Conservation (phyloP, 2,329 filamentous ascomycete genomes). For the Metarhizium brunneum region DNA sequence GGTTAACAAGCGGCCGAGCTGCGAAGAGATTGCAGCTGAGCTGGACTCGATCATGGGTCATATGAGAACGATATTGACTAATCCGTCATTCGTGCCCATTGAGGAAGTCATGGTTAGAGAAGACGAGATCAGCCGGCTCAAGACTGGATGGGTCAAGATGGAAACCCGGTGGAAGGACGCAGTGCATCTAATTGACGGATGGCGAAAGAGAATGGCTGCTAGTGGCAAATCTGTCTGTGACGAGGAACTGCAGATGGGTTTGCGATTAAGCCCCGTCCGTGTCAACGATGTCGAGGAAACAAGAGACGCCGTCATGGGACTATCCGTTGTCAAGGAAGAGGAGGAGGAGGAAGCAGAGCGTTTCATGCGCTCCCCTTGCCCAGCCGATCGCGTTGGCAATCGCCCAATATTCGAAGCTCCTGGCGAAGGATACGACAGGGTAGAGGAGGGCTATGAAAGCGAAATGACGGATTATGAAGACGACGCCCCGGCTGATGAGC, state of each 20-base stretch:
- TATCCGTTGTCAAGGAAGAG: slow-evolving; percentile 41
- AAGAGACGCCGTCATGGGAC: slow-evolving; percentile 24
- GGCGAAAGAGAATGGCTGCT: slow-evolving; percentile 72
- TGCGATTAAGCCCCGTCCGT: slow-evolving; percentile 52
- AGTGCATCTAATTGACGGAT: slow-evolving; percentile 81
- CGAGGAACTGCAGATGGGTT: slow-evolving; percentile 58
- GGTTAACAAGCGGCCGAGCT: slow-evolving; percentile 28
- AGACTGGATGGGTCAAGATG: slow-evolving; percentile 88
- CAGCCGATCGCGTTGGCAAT: slow-evolving; percentile 8
- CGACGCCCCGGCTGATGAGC: slow-evolving; percentile 33
- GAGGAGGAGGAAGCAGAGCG: slow-evolving; percentile 19
- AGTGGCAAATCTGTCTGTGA: slow-evolving; percentile 62
- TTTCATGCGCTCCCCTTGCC: slow-evolving; percentile 18
- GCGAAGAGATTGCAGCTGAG: slow-evolving; percentile 62
- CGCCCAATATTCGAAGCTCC: not conserved
- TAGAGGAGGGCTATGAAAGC: slow-evolving; percentile 23
- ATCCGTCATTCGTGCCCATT: slow-evolving; percentile 90
- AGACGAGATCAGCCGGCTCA: slow-evolving; percentile 75
- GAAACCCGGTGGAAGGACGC: slow-evolving; percentile 85
- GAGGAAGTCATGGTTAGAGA: slow-evolving; percentile 92
- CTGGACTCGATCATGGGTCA: slow-evolving; percentile 73
- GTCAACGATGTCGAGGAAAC: slow-evolving; percentile 43
- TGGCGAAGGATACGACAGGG: slow-evolving; percentile 15
- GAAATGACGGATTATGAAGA: slow-evolving; percentile 37
- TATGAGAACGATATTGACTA: slow-evolving; percentile 75